Evolutionary conservation across 1,139 yeast genomes (phyloP).

Genomic region (Geotrichum aggregatum): DNA sequence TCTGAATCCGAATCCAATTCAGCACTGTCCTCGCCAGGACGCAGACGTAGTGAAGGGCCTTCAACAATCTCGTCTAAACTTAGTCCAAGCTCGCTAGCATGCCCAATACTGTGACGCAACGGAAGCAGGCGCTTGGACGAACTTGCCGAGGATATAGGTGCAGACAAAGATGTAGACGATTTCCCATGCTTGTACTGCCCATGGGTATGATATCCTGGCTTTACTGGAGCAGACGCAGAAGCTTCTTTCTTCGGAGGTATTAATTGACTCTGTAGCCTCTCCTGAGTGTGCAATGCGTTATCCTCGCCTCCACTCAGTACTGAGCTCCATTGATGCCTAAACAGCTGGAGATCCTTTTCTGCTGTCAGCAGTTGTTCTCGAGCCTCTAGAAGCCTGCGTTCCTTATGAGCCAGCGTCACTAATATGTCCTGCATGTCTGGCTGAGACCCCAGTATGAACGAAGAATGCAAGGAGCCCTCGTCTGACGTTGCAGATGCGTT

Average conservation of each 20-base stretch:
- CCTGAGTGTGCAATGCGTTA: not conserved
- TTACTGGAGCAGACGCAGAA: not conserved
- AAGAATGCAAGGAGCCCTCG: slow-evolving; percentile 21
- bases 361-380: slow-evolving; percentile 33
- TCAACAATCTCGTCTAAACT: not conserved
- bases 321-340: slow-evolving; percentile 29
- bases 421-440: slow-evolving; percentile 37
- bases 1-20: not conserved
- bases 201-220: not conserved
- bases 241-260: not conserved
- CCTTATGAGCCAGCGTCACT: slow-evolving; percentile 38
- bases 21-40: too few relatives aligned
- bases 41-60: too few relatives aligned
- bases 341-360: slow-evolving; percentile 29
- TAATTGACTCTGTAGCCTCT: not conserved
- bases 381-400: slow-evolving; percentile 39
- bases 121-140: not conserved
- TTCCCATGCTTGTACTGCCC: slow-evolving; percentile 1
- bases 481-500: not conserved
- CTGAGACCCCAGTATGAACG: slow-evolving; percentile 23
- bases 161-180: slow-evolving; percentile 4
- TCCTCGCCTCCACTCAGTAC: slow-evolving; percentile 23
- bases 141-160: not conserved
- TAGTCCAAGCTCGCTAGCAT: slow-evolving; percentile 12
- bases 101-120: slow-evolving; percentile 14